Conservation (phyloP, 768 basidiomycete species). For the Gyrodon lividus region DNA sequence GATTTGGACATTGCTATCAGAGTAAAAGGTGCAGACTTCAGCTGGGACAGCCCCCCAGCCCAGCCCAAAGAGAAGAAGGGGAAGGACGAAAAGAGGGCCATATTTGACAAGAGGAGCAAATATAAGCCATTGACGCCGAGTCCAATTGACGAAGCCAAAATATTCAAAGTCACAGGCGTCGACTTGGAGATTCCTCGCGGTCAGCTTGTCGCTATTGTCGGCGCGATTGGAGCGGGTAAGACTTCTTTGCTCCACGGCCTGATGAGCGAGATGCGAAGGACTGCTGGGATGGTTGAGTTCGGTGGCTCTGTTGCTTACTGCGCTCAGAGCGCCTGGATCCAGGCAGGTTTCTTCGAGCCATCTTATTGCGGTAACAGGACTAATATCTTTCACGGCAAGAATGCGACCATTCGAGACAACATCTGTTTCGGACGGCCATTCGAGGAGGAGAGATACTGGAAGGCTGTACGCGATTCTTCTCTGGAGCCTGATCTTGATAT, state of each 20-base stretch:
- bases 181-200: constrained; percentile 71
- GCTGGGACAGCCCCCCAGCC: constrained; percentile 80
- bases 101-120: constrained; percentile 9
- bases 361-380: neutral
- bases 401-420: constrained; percentile 86
- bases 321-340: constrained; percentile 90
- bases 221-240: constrained; percentile 57
- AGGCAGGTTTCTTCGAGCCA: constrained; percentile 38
- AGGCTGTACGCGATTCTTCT: constrained; percentile 73
- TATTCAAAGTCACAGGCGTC: constrained; percentile 69
- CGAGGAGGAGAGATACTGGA: constrained; percentile 81
- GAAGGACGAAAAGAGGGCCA: constrained; percentile 2
- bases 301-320: constrained; percentile 81
- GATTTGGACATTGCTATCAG: constrained; percentile 62
- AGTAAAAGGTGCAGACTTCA: constrained; percentile 70
- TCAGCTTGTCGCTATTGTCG: constrained; percentile 81
- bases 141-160: constrained; percentile 35
- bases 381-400: constrained; percentile 36
- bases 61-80: constrained; percentile 36
- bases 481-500: constrained; percentile 79
- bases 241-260: constrained; percentile 70
- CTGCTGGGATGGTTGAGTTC: constrained; percentile 63
- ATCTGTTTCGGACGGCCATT: constrained; percentile 85
- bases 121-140: constrained; percentile 24
- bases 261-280: constrained; percentile 81